Percentiles rank a stretch among this genome's conserved stretches.
Evolutionary conservation across 2,329 filamentous ascomycete genomes (phyloP).

Genomic region (Aureobasidium subglaciale): DNA sequence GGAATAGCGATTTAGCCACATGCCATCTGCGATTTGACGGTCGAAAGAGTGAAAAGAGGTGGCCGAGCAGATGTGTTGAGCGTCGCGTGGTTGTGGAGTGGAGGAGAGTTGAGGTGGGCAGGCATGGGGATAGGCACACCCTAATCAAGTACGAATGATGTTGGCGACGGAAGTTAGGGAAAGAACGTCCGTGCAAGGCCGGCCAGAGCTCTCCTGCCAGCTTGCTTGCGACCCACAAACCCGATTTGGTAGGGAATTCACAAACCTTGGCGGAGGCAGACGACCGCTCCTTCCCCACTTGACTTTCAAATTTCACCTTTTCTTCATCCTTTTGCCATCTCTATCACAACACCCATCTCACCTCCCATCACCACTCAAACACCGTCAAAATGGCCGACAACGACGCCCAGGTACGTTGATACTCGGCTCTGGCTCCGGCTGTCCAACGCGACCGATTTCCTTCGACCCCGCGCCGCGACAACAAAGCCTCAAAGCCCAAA

Average conservation of each 20-base stretch:
- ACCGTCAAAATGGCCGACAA: conserved; percentile 24
- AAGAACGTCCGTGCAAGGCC: not conserved
- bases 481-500: not conserved
- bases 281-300: conserved; percentile 12
- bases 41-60: not conserved
- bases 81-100: not conserved
- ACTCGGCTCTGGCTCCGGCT: not conserved
- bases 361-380: conserved; percentile 10
- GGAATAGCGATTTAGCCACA: conserved; percentile 89
- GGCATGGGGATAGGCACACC: too few relatives aligned
- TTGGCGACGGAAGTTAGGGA: too few relatives aligned
- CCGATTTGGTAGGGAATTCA: too few relatives aligned
- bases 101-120: too few relatives aligned
- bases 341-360: conserved; percentile 12
- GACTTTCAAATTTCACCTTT: conserved; percentile 9
- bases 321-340: conserved; percentile 14
- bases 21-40: conserved; percentile 32
- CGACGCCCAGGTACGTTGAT: conserved; percentile 24
- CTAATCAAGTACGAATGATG: too few relatives aligned
- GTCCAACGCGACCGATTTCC: conserved; percentile 7
- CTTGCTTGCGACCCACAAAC: too few relatives aligned
- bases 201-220: too few relatives aligned
- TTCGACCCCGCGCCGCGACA: conserved; percentile 3
- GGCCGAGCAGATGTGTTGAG: conserved; percentile 5
- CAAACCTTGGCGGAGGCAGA: too few relatives aligned